Evolutionary conservation across 441 rosid species (phyloP), one percentile per base, ranked within the genome.

Genomic region (Macaranga tanarius): DNA sequence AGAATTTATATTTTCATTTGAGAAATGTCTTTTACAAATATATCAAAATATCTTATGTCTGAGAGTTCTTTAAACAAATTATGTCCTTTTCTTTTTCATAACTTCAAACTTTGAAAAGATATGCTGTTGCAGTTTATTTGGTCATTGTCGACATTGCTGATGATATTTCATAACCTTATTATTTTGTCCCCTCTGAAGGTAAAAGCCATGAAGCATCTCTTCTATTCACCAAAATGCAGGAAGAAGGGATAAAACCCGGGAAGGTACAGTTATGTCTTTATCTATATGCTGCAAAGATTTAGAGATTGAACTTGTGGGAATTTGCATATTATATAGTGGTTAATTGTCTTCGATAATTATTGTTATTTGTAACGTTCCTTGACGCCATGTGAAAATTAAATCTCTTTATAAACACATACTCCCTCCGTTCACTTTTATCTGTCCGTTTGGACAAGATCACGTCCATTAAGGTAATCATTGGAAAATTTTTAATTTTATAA

Each of bases 211-310:
- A 87, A 81, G 95, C 95, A 70, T 79, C 83, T 67, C 69, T 76
- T 47, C 78, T 92, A 70, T 91, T 91, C 75, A 26, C 74, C 75
- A 82, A 84, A 79, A 85, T 90, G 96, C 91, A 73, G 84, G 88
- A 83, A 81, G 90, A 82, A 80, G 93, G 96, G 75, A 87, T 89
- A 73, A 88, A 81, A 72, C 96, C 95, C 45, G 96, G 90, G 78
- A 73, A 25, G 91, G 98, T 89, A 87, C 42, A 86, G 38, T 56
- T 64, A 3, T 75, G 26, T 44, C 50, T 40, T 25, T 72, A 16
- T 50, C 28, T 45, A 55, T 50, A 26, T 70, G 17, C 44, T 47
- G 52, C 76, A 66, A 38, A 62, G 23, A 16, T 7, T 50, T 11
- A 56, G 17, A 23, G 45, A 28, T 59, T 71, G 52, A 16, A 42